Conservation (phyloP, 371 early-diverging fungal genomes). For the Entomophthora muscae region DNA sequence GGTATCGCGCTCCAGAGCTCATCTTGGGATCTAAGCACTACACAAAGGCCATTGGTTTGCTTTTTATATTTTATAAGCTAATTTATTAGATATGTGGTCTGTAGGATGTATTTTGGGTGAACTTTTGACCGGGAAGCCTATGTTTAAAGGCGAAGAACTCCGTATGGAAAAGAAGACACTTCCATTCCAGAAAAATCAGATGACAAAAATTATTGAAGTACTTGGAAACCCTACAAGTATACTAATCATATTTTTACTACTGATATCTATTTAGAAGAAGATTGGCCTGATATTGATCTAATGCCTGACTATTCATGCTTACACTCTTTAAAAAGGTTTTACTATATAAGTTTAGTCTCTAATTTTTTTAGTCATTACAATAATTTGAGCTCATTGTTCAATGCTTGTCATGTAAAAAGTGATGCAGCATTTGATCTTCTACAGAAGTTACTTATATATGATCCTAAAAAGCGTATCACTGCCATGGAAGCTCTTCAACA, state of each 20-base stretch:
- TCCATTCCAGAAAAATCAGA: conserved; percentile 78
- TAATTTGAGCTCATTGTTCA: conserved; percentile 22
- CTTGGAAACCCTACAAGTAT: conserved; percentile 73
- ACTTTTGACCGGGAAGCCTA: conserved; percentile 62
- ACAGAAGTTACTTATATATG: conserved; percentile 71
- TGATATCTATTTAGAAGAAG: conserved; percentile 29
- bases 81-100: conserved; percentile 70
- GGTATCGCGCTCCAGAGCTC: conserved; percentile 95
- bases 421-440: conserved; percentile 57
- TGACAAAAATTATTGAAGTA: conserved; percentile 76
- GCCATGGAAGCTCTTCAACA: conserved; percentile 78
- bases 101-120: conserved; percentile 94
- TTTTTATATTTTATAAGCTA: conserved; percentile 9
- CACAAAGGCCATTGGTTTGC: conserved; percentile 62
- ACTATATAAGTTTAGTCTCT: neutral
- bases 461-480: conserved; percentile 73
- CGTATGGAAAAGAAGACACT: conserved; percentile 82
- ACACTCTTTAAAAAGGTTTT: conserved; percentile 27
- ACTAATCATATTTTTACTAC: neutral
- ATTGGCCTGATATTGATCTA: conserved; percentile 57
- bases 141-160: conserved; percentile 90
- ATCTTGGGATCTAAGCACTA: conserved; percentile 84
- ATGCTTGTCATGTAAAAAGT: conserved; percentile 27
- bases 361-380: conserved; percentile 22
- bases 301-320: conserved; percentile 51